Evolutionary conservation across 176 grass and related monocot species (phyloP), one percentile per base, ranked within the genome.

Genomic region (Oryza longistaminata): DNA sequence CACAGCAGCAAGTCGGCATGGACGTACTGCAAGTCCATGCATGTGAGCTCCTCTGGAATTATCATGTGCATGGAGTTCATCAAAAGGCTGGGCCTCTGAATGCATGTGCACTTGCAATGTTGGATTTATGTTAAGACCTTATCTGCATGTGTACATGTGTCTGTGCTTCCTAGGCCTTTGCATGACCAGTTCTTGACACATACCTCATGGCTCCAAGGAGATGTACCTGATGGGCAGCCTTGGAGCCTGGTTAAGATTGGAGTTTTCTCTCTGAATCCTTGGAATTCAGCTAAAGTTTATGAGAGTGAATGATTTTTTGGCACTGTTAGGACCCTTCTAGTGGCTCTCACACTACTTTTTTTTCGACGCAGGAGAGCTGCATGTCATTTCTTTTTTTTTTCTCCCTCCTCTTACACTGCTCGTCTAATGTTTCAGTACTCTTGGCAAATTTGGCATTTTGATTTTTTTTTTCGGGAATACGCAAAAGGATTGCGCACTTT

Each of bases 51-150:
- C 14, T 69, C 55, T 35, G 71, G 71, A 11, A 3, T 29, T 15
- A 19, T 77, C 86, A 88, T 88, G 81, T 89, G 82, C 49, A 64
- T 31, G 62, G 66, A 66, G 50, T 40, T 62, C 11, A 43, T 43
- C 42, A 43, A 43, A 81, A 81, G 42, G 53, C 42, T 52, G 78
- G 65, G 31, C 42, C 79, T 37, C 16, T 25, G 78, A 83, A 90
- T 90, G 88, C 88, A 90, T 90, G 88, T 85, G 88, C 50, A 27
- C 40, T 50, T 34, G 87, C 81, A 88, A 88, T 88, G 87, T 78
- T 78, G 66, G 46, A 66, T 73, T 64, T 68, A 60, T 40, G 80
- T 53, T 60, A 61, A 40, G 29, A 33, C 25, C 25, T 64, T 27
- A n/a, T 5, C 15, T 40, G 29, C 80, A 83, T 33, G 65, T 82